Evolutionary conservation across 495 filamentous ascomycete genomes (phyloP).

Genomic region (Cryomyces antarcticus): DNA sequence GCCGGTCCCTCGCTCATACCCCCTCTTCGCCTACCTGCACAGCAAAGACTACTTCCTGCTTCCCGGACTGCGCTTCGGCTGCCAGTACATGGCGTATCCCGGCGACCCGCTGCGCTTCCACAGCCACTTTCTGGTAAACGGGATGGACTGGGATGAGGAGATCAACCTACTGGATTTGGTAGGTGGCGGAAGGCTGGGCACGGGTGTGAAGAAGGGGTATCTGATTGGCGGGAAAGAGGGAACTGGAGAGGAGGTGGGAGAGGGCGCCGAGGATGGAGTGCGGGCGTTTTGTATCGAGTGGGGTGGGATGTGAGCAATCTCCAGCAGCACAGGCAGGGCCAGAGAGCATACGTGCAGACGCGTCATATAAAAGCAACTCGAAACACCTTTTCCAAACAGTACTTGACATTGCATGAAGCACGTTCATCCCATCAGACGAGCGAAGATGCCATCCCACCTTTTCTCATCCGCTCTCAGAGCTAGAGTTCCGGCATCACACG

Average conservation of each 20-base stretch:
- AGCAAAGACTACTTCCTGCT: conserved; percentile 63
- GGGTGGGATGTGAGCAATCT: conserved; percentile 16
- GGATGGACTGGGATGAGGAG: conserved; percentile 68
- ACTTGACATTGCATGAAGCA: no score
- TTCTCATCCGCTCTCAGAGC: no score
- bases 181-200: conserved; percentile 68
- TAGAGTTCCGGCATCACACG: no score
- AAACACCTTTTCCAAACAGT: no score
- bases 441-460: no score
- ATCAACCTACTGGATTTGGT: conserved; percentile 68
- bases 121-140: conserved; percentile 67
- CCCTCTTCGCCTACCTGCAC: conserved; percentile 62
- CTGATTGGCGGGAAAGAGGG: conserved; percentile 47
- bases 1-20: conserved; percentile 30
- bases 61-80: conserved; percentile 85
- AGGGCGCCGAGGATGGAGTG: conserved; percentile 18
- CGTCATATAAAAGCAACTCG: no score
- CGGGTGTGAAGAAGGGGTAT: conserved; percentile 89
- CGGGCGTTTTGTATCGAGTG: conserved; percentile 64
- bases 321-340: no score
- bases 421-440: no score
- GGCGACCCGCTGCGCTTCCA: conserved; percentile 91
- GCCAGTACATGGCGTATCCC: conserved; percentile 82
- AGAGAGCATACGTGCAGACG: no score
- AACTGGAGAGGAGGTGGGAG: conserved; percentile 9